Evolutionary conservation across 2,329 filamentous ascomycete genomes (phyloP), one percentile per base, ranked within the genome.

Genomic region (Colletotrichum tropicale): DNA sequence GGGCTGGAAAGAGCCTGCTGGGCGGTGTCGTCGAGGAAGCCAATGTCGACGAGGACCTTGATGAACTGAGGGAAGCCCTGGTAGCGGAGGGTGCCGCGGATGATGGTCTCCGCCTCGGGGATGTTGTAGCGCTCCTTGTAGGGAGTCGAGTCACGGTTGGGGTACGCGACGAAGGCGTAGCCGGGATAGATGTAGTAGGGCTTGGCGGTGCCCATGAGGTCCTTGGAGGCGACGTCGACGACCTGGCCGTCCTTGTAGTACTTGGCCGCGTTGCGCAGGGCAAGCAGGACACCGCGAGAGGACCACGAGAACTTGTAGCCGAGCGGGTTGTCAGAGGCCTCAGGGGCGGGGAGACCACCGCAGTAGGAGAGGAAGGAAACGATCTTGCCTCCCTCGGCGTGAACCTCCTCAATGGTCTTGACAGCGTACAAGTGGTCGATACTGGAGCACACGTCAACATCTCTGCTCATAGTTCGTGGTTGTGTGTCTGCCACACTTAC

Each of bases 61-160:
- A 98, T 91, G 86, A 98, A 96, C 84, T 98, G 92, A 4, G 96
- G 96, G 91, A 98, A 98, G 60, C 96, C 96, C 79, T 92, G 89
- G 88, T 97, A 98, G 79, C 96, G 90, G 43, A 98, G 91, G 56
- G 76, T 78, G 34, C 85, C 95, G 67, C 95, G 91, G 83, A 98
- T 89, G 81, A 98, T 92, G 67, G 95, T 98, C 86, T 98, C 87
- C 16, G 95, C 95, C 88, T 98, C 96, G 67, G 96, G 96, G 82
- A 98, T 98, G 85, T 92, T 87, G 91, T 98, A 98, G 77, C 95
- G 92, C 89, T 98, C 93, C 83, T 92, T 93, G 92, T 97, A 98
- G 10, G 91, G 89, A 18, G 95, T 97, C 24, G 93, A 96, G 87
- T 98, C 96, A 80, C 96, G 91, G 92, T 98, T 98, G 74, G 94